phyloP scores from a whole-genome alignment of 148 eudicot genomes.

The Agrostemma githago region DNA sequence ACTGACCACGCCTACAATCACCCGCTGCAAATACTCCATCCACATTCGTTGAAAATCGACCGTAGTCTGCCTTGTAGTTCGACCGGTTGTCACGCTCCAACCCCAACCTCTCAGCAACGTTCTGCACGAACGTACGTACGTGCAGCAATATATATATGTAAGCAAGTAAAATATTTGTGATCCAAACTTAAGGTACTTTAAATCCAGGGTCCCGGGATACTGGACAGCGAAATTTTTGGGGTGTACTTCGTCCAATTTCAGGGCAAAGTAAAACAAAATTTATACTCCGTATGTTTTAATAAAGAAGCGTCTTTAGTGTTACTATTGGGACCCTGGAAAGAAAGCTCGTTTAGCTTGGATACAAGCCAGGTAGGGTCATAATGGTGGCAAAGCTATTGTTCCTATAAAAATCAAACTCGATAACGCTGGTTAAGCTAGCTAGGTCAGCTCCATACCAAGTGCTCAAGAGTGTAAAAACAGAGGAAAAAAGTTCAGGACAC shows the following conservation, averaged over 20 bases:
- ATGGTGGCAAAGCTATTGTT: no score
- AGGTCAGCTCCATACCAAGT: neutral
- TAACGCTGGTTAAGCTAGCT: neutral
- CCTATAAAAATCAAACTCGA: neutral
- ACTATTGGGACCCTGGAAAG: neutral
- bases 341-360: neutral
- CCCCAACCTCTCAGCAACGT: conserved; percentile 68
- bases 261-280: no score
- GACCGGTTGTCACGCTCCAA: conserved; percentile 81
- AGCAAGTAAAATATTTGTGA: neutral
- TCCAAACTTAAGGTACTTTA: neutral
- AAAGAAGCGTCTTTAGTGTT: neutral
- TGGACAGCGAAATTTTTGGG: no score
- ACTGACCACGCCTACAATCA: conserved; percentile 94
- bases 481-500: conserved; percentile 26
- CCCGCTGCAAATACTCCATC: conserved; percentile 97
- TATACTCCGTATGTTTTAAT: no score
- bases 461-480: neutral
- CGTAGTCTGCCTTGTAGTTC: conserved; percentile 79
- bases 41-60: conserved; percentile 65
- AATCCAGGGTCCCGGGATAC: neutral
- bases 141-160: neutral
- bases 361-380: no score
- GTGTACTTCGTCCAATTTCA: no score
- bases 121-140: conserved; percentile 32